These are phyloP conservation scores for Nannochloropsis oceanica DNA, from an alignment of 108 stramenopile genomes.

Conservation along the genomic window DNA sequence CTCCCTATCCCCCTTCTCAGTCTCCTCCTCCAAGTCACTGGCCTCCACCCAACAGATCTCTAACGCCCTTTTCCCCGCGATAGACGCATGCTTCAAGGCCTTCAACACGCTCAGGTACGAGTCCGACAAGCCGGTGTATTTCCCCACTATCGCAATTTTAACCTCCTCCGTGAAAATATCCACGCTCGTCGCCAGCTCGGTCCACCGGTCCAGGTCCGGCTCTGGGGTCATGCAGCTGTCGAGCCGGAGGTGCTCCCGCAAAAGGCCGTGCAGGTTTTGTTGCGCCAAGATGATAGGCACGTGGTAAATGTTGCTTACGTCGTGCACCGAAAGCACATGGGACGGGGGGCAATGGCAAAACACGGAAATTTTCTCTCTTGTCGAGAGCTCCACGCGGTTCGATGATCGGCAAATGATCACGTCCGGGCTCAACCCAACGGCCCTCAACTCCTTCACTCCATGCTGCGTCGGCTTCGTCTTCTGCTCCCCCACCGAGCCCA, in stretches of 20 bases:
- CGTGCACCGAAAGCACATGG: conserved; percentile 82
- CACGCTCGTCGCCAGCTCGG: conserved; percentile 61
- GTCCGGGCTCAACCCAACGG: conserved; percentile 75
- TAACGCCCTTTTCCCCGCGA: conserved; percentile 64
- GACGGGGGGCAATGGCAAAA: conserved; percentile 28
- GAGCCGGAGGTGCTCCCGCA: conserved; percentile 51
- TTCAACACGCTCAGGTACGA: conserved; percentile 89
- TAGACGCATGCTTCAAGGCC: conserved; percentile 85
- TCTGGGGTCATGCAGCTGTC: conserved; percentile 22
- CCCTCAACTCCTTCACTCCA: conserved; percentile 84
- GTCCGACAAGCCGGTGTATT: conserved; percentile 88
- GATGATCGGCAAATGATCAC: conserved; percentile 70
- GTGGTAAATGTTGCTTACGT: conserved; percentile 97
- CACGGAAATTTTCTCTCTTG: conserved; percentile 62
- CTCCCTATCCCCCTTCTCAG: conserved; percentile 12
- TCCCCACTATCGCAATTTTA: conserved; percentile 84
- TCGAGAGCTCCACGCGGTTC: conserved; percentile 38
- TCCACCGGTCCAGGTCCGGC: conserved; percentile 64
- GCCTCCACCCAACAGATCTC: conserved; percentile 92
- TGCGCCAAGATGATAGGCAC: conserved; percentile 80
- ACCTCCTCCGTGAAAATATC: conserved; percentile 33
- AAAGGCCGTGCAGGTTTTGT: conserved; percentile 52
- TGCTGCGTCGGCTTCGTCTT: conserved; percentile 99
- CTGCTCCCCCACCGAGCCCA: conserved; percentile 82
- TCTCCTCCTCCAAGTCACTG: conserved; percentile 54